phyloP scores from a whole-genome alignment of 2,329 filamentous ascomycete species.

The Dryadomyces quercus-mongolicae region DNA sequence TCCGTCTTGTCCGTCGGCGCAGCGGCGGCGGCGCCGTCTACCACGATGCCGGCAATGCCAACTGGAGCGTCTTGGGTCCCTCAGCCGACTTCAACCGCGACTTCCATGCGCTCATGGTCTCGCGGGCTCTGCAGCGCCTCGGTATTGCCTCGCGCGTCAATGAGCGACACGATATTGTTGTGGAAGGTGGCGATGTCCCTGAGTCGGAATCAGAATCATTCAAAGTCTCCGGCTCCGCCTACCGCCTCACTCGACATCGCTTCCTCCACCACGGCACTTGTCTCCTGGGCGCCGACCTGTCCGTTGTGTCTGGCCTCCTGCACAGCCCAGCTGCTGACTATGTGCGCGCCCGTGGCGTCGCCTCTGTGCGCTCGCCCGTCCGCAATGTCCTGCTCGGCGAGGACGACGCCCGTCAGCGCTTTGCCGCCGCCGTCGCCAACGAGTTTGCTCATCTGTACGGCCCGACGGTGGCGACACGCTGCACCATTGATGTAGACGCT shows the following conservation, averaged over 20 bases:
- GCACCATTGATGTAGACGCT: slow-evolving; percentile 31
- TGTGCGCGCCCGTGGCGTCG: slow-evolving; percentile 74
- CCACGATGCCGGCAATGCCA: slow-evolving; percentile 86
- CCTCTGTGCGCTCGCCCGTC: slow-evolving; percentile 79
- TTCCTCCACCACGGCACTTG: slow-evolving; percentile 88
- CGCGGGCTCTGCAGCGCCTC: slow-evolving; percentile 57
- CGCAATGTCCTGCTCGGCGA: slow-evolving; percentile 46
- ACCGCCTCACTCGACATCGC: slow-evolving; percentile 73
- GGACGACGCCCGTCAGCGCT: slow-evolving; percentile 14
- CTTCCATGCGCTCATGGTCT: slow-evolving; percentile 86
- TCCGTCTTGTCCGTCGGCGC: slow-evolving; percentile 61
- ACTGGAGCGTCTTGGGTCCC: slow-evolving; percentile 86
- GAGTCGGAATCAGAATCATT: neutral
- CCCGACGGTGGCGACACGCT: slow-evolving; percentile 18
- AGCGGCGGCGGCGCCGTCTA: slow-evolving; percentile 90
- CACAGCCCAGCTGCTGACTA: slow-evolving; percentile 60
- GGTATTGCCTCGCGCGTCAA: slow-evolving; percentile 69
- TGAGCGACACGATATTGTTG: slow-evolving; percentile 83
- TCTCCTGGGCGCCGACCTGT: slow-evolving; percentile 64
- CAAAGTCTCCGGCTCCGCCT: slow-evolving; percentile 90
- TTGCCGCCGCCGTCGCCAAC: slow-evolving; percentile 43
- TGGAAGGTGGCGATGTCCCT: slow-evolving; percentile 30
- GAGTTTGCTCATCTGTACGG: slow-evolving; percentile 61
- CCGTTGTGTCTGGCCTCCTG: slow-evolving; percentile 55
- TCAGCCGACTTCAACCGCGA: slow-evolving; percentile 66